phyloP scores from a whole-genome alignment of 345 rosid species.

The Eucalyptus microcorys region DNA sequence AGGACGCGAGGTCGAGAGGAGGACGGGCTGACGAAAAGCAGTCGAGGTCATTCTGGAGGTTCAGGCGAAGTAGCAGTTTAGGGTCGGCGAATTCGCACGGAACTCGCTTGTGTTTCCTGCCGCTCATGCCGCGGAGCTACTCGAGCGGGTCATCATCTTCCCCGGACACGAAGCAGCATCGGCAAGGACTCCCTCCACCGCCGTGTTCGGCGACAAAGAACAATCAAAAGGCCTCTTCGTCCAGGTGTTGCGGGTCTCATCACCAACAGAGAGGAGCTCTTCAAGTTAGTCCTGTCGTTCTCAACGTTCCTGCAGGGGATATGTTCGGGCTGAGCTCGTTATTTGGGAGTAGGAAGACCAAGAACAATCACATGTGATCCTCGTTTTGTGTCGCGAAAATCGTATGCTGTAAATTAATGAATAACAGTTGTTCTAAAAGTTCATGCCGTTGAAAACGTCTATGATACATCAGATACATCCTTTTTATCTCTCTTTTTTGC shows the following conservation, averaged over 20 bases:
- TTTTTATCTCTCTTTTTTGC: not conserved
- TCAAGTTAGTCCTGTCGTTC: not conserved
- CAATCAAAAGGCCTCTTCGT: not conserved
- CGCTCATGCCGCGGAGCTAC: constrained; percentile 1
- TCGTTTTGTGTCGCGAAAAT: not conserved
- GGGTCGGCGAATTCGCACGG: not conserved
- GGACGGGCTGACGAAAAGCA: not conserved
- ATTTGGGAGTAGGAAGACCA: not conserved
- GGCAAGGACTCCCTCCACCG: not conserved
- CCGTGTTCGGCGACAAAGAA: not conserved
- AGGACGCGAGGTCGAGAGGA: not conserved
- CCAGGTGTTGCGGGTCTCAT: not conserved
- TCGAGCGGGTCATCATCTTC: not conserved
- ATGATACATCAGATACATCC: not conserved
- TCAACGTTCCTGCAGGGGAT: not conserved
- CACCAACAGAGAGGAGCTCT: not conserved
- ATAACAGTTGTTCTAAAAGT: not conserved
- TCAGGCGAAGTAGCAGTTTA: not conserved
- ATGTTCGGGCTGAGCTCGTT: not conserved
- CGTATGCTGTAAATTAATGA: not conserved
- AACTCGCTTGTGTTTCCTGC: not conserved
- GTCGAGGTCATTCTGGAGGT: not conserved
- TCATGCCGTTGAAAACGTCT: not conserved
- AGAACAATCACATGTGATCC: not conserved
- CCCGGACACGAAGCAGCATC: not conserved